Evolutionary conservation across 2,329 filamentous ascomycete species (phyloP).

Genomic region (Rhynchosporium graminicola): DNA sequence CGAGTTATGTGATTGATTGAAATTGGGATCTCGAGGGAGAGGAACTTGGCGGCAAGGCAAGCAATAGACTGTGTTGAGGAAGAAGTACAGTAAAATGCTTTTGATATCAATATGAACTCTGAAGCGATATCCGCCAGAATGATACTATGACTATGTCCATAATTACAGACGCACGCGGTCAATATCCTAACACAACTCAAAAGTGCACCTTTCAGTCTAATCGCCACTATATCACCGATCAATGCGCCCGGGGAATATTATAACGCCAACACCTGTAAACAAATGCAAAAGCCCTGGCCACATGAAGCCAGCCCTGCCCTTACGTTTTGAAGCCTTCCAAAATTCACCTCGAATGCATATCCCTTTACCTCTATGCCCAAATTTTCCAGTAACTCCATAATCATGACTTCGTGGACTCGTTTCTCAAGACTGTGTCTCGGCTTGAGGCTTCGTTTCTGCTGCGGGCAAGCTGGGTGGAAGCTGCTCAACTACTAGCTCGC

Average conservation of each 20-base stretch:
- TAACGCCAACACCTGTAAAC: conserved; percentile 9
- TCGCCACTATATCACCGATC: not conserved
- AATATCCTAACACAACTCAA: conserved; percentile 5
- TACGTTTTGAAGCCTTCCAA: conserved; percentile 5
- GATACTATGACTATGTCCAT: conserved; percentile 8
- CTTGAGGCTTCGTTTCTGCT: not conserved
- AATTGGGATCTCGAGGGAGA: too few relatives aligned
- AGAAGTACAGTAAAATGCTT: not conserved
- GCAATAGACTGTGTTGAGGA: not conserved
- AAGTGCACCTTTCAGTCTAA: not conserved
- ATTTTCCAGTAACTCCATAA: not conserved
- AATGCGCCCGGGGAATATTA: conserved; percentile 8
- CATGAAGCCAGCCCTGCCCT: conserved; percentile 1
- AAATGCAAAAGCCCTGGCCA: not conserved
- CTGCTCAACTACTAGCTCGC: conserved; percentile 27
- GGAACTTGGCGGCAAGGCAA: not conserved
- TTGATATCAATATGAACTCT: not conserved
- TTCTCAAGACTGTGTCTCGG: not conserved
- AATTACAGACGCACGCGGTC: conserved; percentile 8
- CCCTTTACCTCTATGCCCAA: not conserved
- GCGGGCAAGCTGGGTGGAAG: conserved; percentile 15
- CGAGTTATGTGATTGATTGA: not conserved
- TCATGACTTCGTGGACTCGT: conserved; percentile 14
- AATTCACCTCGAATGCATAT: conserved; percentile 1
- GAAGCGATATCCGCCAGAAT: conserved; percentile 7